phyloP scores from a whole-genome alignment of 441 rosid genomes.

The Adansonia gregorii region DNA sequence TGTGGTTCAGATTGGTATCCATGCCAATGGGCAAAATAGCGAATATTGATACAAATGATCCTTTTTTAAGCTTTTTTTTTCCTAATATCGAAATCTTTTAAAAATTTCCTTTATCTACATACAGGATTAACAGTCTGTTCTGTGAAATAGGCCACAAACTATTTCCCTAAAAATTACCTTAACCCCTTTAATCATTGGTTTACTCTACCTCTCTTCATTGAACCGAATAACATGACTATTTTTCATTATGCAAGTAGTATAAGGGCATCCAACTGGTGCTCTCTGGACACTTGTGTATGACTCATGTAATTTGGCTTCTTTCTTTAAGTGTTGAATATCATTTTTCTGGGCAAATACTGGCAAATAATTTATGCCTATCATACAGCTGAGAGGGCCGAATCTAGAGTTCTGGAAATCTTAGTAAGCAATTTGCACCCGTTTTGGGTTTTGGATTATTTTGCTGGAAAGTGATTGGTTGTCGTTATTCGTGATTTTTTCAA shows the following conservation, averaged over 20 bases:
- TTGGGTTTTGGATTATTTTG: slow-evolving; percentile 9
- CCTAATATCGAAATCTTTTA: not conserved
- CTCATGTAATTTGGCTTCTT: slow-evolving; percentile 6
- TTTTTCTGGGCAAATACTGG: not conserved
- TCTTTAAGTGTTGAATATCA: not conserved
- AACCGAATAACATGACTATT: not conserved
- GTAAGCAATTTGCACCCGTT: not conserved
- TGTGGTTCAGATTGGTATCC: slow-evolving; percentile 12
- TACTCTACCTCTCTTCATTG: not conserved
- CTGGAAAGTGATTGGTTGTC: not conserved
- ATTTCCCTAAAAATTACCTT: not conserved
- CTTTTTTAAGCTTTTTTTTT: not conserved
- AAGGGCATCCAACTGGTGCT: not conserved
- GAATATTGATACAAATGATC: slow-evolving; percentile 15
- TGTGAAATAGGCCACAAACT: slow-evolving; percentile 1
- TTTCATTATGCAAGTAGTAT: not conserved
- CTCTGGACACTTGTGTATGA: not conserved
- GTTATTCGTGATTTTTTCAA: slow-evolving; percentile 15
- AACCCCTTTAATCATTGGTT: not conserved
- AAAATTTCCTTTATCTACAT: not conserved
- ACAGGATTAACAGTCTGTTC: slow-evolving; percentile 5
- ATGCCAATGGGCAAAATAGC: not conserved
- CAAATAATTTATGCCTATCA: not conserved
- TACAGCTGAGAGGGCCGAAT: not conserved
- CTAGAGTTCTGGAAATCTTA: slow-evolving; percentile 14